Evolutionary conservation across 139 green algal species (phyloP).

Genomic region (Picochlorum costavermella): DNA sequence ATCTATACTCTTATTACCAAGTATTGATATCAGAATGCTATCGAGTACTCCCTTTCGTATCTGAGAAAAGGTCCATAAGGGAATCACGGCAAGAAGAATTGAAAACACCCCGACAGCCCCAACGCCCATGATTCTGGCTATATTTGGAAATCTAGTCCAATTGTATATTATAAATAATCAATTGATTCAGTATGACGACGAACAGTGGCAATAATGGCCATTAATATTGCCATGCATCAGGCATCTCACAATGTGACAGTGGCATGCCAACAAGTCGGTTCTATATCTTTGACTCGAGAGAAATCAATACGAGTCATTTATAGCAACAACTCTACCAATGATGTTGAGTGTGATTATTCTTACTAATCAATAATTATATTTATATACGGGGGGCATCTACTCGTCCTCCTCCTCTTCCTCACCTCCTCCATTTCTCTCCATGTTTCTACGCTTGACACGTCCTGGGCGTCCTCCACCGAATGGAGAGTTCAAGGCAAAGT

Average conservation of each 20-base stretch:
- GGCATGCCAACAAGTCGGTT: no score
- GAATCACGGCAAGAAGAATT: conserved; percentile 22
- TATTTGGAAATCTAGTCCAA: no score
- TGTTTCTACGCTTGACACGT: conserved; percentile 80
- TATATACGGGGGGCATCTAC: no score
- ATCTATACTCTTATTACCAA: conserved; percentile 4
- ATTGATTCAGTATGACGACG: no score
- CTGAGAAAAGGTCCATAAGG: conserved; percentile 10
- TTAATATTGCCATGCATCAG: background rate
- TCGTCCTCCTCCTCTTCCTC: conserved; percentile 38
- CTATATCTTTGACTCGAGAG: no score
- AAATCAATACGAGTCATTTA: no score
- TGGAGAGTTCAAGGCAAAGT: conserved; percentile 94
- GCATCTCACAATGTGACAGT: background rate
- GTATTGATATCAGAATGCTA: conserved; percentile 1
- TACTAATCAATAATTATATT: no score
- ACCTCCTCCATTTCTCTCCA: conserved; percentile 34
- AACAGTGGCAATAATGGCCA: no score
- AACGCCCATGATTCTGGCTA: conserved; percentile 4
- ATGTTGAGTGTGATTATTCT: no score
- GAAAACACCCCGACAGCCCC: conserved; percentile 13
- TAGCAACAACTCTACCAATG: no score
- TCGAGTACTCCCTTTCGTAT: conserved; percentile 14
- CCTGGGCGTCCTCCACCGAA: conserved; percentile 95
- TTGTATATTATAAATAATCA: background rate